These are phyloP conservation scores for Monosporascus cannonballus DNA, from an alignment of 2,329 filamentous ascomycete genomes.

Conservation along the genomic window DNA sequence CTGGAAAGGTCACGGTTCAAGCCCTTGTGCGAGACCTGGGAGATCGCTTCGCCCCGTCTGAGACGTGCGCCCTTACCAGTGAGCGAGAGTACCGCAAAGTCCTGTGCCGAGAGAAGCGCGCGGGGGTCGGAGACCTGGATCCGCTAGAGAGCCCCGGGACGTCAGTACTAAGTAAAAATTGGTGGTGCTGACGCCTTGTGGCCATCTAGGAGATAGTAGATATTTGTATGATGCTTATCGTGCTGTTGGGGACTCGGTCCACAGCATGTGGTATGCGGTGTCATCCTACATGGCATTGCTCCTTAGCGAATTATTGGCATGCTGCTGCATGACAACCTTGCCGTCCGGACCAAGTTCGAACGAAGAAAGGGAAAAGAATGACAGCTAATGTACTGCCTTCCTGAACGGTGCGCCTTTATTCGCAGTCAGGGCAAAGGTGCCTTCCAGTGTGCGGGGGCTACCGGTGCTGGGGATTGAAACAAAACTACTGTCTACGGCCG, in stretches of 20 bases:
- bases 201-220: neutral
- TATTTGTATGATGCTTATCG: neutral
- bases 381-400: neutral
- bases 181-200: too few species aligned
- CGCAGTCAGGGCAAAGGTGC: neutral
- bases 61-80: too few species aligned
- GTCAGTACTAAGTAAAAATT: too few species aligned
- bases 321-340: neutral
- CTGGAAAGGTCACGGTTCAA: too few species aligned
- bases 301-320: neutral
- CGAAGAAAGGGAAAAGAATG: neutral
- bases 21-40: too few species aligned
- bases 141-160: too few species aligned
- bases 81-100: too few species aligned
- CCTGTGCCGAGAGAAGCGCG: too few species aligned
- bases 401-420: neutral
- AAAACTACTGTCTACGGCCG: neutral
- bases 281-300: neutral
- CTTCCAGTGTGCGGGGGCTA: neutral
- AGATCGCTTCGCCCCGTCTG: too few species aligned
- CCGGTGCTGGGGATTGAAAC: neutral
- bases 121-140: too few species aligned
- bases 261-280: too few species aligned
- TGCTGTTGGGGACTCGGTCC: too few species aligned
- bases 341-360: neutral